Evolutionary conservation across 2,329 filamentous ascomycete species (phyloP).

Genomic region (Atkinsonella texensis): DNA sequence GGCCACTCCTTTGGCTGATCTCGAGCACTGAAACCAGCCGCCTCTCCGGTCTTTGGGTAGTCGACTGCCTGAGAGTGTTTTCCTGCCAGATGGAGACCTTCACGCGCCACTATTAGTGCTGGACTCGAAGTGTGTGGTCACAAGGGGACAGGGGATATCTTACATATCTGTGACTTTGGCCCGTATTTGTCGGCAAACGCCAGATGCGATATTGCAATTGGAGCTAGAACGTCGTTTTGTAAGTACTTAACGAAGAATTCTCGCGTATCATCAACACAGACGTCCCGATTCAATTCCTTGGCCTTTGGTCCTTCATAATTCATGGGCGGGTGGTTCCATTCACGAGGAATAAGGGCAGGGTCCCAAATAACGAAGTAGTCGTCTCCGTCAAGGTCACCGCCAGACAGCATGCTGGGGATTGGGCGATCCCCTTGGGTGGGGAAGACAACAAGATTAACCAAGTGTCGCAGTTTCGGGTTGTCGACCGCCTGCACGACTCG

Average conservation of each 20-base stretch:
- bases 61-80: slow-evolving; percentile 90
- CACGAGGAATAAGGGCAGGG: slow-evolving; percentile 51
- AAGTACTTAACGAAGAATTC: slow-evolving; percentile 87
- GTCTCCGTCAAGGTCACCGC: slow-evolving; percentile 90
- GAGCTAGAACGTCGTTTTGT: slow-evolving; percentile 72
- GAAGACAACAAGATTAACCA: slow-evolving; percentile 79
- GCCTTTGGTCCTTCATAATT: slow-evolving; percentile 53
- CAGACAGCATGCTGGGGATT: slow-evolving; percentile 87
- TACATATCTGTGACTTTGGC: slow-evolving; percentile 57
- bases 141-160: slow-evolving; percentile 14
- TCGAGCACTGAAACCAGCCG: slow-evolving; percentile 52
- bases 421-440: slow-evolving; percentile 74
- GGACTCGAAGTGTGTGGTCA: not conserved
- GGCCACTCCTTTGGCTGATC: slow-evolving; percentile 58
- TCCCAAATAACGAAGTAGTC: slow-evolving; percentile 97
- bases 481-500: slow-evolving; percentile 79
- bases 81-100: slow-evolving; percentile 56
- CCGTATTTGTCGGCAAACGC: slow-evolving; percentile 61
- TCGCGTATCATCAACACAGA: slow-evolving; percentile 61
- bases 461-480: slow-evolving; percentile 56
- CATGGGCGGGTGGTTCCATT: slow-evolving; percentile 70
- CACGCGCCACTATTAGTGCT: not conserved
- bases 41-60: slow-evolving; percentile 79
- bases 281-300: slow-evolving; percentile 42
- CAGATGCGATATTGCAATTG: slow-evolving; percentile 73